These are phyloP conservation scores for Mycena amicta DNA, from an alignment of 768 basidiomycete species.

Conservation along the genomic window DNA sequence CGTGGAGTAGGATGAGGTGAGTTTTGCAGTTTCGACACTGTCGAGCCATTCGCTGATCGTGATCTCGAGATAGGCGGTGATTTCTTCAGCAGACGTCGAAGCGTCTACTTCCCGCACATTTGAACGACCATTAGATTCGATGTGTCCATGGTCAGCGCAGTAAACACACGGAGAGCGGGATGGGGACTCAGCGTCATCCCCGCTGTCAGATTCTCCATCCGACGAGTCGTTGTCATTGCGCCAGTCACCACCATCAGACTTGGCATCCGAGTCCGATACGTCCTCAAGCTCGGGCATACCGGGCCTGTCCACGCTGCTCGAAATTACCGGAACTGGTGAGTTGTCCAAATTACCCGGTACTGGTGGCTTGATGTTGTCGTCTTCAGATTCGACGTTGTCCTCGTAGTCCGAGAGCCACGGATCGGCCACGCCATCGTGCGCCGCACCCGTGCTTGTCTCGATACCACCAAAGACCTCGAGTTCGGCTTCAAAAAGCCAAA, in stretches of 20 bases:
- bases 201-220: constrained; percentile 1
- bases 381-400: constrained; percentile 11
- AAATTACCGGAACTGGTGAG: background rate
- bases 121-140: too few species aligned
- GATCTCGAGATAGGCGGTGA: background rate
- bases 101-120: too few species aligned
- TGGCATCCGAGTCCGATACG: background rate
- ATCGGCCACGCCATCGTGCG: background rate
- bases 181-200: constrained; percentile 4
- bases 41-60: background rate
- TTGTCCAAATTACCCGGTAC: too few species aligned
- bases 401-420: constrained; percentile 10
- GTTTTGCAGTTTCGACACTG: constrained; percentile 16
- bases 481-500: background rate
- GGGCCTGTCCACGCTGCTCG: background rate
- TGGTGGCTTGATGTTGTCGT: background rate
- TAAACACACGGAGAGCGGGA: background rate
- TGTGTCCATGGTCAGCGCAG: constrained; percentile 1
- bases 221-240: background rate
- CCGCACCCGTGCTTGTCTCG: background rate
- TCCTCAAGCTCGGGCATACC: background rate
- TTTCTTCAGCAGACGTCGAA: background rate
- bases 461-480: background rate
- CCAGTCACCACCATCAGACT: background rate
- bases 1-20: background rate